Conservation (phyloP, 2,329 filamentous ascomycete species). For the Trichoderma polysporum region DNA sequence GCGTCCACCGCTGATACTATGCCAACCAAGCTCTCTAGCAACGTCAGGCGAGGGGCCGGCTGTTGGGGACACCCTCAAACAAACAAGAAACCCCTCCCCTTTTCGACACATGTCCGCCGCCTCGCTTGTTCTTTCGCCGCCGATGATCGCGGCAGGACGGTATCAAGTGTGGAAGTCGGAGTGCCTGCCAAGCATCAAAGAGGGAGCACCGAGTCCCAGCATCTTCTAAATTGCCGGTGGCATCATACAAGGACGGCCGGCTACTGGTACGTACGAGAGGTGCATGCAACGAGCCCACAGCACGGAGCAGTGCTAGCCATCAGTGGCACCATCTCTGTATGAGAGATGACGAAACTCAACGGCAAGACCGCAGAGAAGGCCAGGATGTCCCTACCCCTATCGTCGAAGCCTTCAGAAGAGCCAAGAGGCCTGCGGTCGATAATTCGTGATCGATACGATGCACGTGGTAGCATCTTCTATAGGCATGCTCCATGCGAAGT, state of each 20-base stretch:
- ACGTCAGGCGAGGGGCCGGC: slow-evolving; percentile 7
- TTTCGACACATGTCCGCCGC: slow-evolving; percentile 13
- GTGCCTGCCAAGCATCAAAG: not conserved
- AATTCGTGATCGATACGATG: not conserved
- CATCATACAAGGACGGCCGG: not conserved
- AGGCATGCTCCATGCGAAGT: not conserved
- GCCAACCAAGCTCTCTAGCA: not conserved
- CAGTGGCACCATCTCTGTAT: slow-evolving; percentile 11
- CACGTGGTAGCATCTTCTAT: not conserved
- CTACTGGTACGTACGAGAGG: not conserved
- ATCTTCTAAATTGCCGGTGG: not conserved
- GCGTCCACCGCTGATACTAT: not conserved
- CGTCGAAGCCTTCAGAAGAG: not conserved
- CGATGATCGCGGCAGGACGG: slow-evolving; percentile 13
- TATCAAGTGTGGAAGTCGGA: not conserved
- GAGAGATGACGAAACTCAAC: slow-evolving; percentile 7
- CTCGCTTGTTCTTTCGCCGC: slow-evolving; percentile 12
- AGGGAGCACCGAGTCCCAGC: not conserved
- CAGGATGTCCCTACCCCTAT: not conserved
- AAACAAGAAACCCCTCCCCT: slow-evolving; percentile 14
- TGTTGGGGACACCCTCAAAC: not conserved
- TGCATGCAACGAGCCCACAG: not conserved
- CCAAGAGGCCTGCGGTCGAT: not conserved
- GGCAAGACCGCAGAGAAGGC: slow-evolving; percentile 6
- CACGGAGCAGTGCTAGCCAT: slow-evolving; percentile 3